Conservation (phyloP, 257 asterid species). For the Ilex aquifolium region DNA sequence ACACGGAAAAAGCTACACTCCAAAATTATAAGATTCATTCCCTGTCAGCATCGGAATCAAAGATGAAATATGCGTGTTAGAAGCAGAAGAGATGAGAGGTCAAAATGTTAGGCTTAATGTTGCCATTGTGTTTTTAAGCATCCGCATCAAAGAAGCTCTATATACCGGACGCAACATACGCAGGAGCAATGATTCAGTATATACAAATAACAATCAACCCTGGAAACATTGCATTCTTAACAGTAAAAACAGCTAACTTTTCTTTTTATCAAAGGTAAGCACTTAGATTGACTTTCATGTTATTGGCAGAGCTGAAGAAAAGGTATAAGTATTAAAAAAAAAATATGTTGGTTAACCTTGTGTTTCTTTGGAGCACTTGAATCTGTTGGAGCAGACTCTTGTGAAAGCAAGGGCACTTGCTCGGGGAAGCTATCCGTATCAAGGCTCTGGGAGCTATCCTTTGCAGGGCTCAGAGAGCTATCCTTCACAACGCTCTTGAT, state of each 20-base stretch:
- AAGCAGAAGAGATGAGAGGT: too few species aligned
- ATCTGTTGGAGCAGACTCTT: conserved; percentile 38
- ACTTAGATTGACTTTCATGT: not conserved
- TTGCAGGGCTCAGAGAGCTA: conserved; percentile 25
- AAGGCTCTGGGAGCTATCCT: conserved; percentile 22
- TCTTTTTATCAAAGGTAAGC: not conserved
- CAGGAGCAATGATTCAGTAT: too few species aligned
- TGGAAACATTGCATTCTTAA: not conserved
- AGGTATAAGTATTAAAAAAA: not conserved
- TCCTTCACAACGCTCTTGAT: conserved; percentile 35
- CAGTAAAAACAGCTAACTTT: not conserved
- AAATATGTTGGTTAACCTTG: conserved; percentile 33
- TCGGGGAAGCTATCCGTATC: conserved; percentile 40
- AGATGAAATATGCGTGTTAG: too few species aligned
- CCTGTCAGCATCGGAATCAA: too few species aligned
- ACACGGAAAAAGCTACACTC: too few species aligned
- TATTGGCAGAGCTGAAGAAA: too few species aligned
- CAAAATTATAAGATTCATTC: too few species aligned
- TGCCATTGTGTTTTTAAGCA: too few species aligned
- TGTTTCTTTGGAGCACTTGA: conserved; percentile 31
- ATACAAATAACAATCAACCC: too few species aligned
- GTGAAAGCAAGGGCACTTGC: conserved; percentile 62
- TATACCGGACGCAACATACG: too few species aligned
- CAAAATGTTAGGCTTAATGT: too few species aligned
- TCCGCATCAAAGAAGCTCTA: too few species aligned